Percentiles rank a stretch among this genome's conserved stretches.
Conservation (phyloP, 805 yeast genomes). For the Cephaloascus albidus region DNA sequence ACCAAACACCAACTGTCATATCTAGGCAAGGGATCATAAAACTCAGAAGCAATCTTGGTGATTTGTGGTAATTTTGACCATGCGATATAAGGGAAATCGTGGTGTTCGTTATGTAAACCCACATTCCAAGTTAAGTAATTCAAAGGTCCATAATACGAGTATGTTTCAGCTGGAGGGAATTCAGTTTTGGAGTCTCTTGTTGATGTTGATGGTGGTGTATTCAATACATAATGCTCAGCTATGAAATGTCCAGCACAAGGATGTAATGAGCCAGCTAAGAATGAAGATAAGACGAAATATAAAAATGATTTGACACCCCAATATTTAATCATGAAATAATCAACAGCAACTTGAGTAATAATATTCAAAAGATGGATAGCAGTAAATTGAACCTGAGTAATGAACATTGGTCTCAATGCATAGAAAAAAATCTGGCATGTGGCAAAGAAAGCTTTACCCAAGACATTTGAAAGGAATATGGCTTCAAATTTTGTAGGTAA, state of each 20-base stretch:
- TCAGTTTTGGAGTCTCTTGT: slow-evolving; percentile 16
- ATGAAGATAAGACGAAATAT: slow-evolving; percentile 68
- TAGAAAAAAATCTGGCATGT: slow-evolving; percentile 84
- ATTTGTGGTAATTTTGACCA: slow-evolving; percentile 74
- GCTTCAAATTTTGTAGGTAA: slow-evolving; percentile 80
- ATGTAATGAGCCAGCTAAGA: slow-evolving; percentile 85
- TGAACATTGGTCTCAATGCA: slow-evolving; percentile 83
- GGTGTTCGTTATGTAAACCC: slow-evolving; percentile 92
- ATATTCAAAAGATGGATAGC: slow-evolving; percentile 66
- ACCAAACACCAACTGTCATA: slow-evolving; percentile 77
- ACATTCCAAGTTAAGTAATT: slow-evolving; percentile 84
- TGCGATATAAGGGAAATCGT: slow-evolving; percentile 89
- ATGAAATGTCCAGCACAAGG: slow-evolving; percentile 95
- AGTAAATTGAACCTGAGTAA: slow-evolving; percentile 68
- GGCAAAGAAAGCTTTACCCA: slow-evolving; percentile 87
- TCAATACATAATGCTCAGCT: slow-evolving; percentile 83
- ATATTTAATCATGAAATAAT: slow-evolving; percentile 41
- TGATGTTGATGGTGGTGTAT: slow-evolving; percentile 30
- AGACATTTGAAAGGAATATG: slow-evolving; percentile 56
- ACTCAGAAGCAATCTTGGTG: slow-evolving; percentile 63
- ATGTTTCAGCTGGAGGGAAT: slow-evolving; percentile 69
- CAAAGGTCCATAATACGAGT: slow-evolving; percentile 77
- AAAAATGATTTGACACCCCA: slow-evolving; percentile 59
- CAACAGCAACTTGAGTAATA: slow-evolving; percentile 48
- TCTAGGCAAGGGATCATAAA: slow-evolving; percentile 70